Percentiles rank a stretch among this genome's conserved stretches.
Evolutionary conservation across 169 alveolate species (phyloP).

Genomic region (Perkinsus marinus): DNA sequence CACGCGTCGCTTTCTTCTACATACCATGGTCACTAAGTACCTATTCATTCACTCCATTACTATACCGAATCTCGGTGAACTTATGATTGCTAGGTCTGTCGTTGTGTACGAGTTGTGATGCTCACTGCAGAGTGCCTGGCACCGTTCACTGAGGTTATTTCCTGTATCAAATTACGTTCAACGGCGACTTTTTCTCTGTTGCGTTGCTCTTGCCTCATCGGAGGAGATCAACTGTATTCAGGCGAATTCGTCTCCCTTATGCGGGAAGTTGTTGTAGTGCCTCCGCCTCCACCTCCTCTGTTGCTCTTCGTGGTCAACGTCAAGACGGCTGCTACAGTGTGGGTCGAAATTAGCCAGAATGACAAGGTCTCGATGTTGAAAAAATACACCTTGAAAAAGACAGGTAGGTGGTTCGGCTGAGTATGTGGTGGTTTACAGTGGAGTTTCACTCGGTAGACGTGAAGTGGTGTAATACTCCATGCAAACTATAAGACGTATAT

Average conservation of each 20-base stretch:
- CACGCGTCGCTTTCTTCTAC: not conserved
- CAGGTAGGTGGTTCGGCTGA: not conserved
- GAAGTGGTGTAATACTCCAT: no score
- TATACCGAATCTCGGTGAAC: not conserved
- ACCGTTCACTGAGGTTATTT: not conserved
- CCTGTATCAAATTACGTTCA: not conserved
- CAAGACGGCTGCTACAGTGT: not conserved
- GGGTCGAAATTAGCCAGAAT: not conserved
- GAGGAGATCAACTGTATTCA: not conserved
- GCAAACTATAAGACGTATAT: no score
- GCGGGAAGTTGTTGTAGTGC: not conserved
- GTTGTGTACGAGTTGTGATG: not conserved
- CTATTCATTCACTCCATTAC: not conserved
- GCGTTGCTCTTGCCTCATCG: not conserved
- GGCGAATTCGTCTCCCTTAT: not conserved
- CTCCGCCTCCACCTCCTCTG: not conserved
- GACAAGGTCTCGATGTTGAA: not conserved
- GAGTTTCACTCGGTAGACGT: no score
- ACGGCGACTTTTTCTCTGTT: not conserved
- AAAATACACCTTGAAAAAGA: not conserved
- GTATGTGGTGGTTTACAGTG: no score
- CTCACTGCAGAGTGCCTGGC: not conserved
- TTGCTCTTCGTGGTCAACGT: not conserved
- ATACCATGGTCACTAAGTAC: not conserved
- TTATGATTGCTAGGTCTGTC: not conserved